Evolutionary conservation across 495 filamentous ascomycete genomes (phyloP), one percentile per base, ranked within the genome.

Genomic region (Filosporella fistucella): DNA sequence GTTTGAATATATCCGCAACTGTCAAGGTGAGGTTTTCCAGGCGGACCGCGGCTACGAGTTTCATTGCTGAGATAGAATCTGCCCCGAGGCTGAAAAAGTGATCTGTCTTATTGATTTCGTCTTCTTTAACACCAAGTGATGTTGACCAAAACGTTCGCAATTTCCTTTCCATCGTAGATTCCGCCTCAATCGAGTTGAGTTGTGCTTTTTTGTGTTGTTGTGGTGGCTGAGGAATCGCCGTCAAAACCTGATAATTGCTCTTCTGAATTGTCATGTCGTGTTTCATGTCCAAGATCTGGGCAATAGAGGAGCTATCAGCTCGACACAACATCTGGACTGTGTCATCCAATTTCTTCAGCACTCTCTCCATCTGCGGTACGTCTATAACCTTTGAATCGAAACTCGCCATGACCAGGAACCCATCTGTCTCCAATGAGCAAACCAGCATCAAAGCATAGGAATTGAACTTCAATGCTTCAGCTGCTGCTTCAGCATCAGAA

Each of bases 401-500:
- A 54, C 76, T 84, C 1, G 81, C 80, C 55, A 74, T 77, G 25
- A 84, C 63, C 14, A 75, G 49, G 57, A 84, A 78, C 1, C 80
- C 78, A 17, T 67, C 64, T 16, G 73, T 67, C 42, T 69, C 66
- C 6, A 86, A 65, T 9, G 74, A 74, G 58, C 77, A 84, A 9
- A 72, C 77, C 30, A 84, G 58, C 76, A 84, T 86, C 11, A 86
- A 63, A 2, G 76, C 74, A 55, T 86, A 85, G 0, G 80, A 76
- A 47, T 84, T 84, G 61, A 86, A 86, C 48, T 83, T 76, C 18
- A 84, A 68, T 0, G 80, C 80, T 54, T 83, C 81, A 16, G 71
- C 69, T 1, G 76, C 81, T 3, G 77, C 77, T 53, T 82, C 81
- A n/a, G n/a, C n/a, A n/a, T n/a, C n/a, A n/a, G n/a, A n/a, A n/a